Conservation (phyloP, 1,139 yeast genomes). For the Pichia kudriavzevii region DNA sequence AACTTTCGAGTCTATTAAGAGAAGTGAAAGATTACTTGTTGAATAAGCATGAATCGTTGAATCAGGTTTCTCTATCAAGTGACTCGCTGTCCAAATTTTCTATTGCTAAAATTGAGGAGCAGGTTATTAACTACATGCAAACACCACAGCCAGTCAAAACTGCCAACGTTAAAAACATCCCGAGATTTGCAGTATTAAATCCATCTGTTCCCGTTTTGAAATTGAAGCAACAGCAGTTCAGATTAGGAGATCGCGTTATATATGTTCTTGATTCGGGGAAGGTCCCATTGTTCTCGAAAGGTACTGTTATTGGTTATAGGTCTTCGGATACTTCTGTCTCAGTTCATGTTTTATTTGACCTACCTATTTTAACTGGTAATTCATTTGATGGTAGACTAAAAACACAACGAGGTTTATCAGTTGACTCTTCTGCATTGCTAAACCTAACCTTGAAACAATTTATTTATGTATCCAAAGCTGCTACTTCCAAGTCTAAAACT, state of each 20-base stretch:
- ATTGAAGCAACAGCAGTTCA: constrained; percentile 68
- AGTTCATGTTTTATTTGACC: constrained; percentile 76
- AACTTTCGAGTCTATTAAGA: constrained; percentile 34
- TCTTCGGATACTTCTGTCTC: constrained; percentile 52
- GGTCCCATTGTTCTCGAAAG: constrained; percentile 80
- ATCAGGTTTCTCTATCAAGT: constrained; percentile 66
- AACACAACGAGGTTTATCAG: constrained; percentile 74
- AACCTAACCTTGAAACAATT: constrained; percentile 71
- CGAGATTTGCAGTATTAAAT: constrained; percentile 73
- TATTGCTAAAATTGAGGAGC: constrained; percentile 60
- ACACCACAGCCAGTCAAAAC: constrained; percentile 38
- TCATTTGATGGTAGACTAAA: constrained; percentile 68
- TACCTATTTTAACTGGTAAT: constrained; percentile 75
- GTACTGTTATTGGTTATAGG: constrained; percentile 81
- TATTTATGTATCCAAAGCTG: constrained; percentile 33
- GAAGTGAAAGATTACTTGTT: constrained; percentile 53
- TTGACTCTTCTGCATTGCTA: constrained; percentile 76
- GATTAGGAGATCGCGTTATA: constrained; percentile 83
- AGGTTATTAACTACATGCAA: constrained; percentile 42
- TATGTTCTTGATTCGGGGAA: constrained; percentile 85
- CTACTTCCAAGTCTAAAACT: background rate
- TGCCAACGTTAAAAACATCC: constrained; percentile 72
- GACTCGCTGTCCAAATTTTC: constrained; percentile 68
- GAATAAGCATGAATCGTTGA: constrained; percentile 46
- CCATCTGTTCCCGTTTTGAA: constrained; percentile 69